These are phyloP conservation scores for Zygoascus meyerae DNA, from an alignment of 1,139 yeast genomes.

Conservation along the genomic window DNA sequence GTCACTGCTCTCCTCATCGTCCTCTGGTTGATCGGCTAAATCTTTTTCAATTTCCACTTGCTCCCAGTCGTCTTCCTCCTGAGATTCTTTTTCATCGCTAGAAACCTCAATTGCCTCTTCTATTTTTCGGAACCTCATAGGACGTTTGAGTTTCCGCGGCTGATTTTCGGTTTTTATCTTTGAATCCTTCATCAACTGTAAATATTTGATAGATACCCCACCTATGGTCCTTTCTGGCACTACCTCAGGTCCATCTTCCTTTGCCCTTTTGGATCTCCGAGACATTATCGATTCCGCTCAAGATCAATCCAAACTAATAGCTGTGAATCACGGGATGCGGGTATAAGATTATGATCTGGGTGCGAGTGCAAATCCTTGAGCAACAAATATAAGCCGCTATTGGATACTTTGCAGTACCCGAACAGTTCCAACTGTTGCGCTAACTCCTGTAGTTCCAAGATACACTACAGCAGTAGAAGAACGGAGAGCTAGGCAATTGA, in stretches of 20 bases:
- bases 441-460: too few relatives aligned
- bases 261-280: neutral
- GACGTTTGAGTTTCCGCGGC: conserved; percentile 16
- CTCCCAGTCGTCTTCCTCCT: conserved; percentile 38
- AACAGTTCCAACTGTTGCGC: too few relatives aligned
- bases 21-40: conserved; percentile 34
- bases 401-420: too few relatives aligned
- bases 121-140: neutral
- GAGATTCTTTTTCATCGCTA: conserved; percentile 13
- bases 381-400: too few relatives aligned
- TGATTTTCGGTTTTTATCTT: conserved; percentile 13
- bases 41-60: conserved; percentile 31
- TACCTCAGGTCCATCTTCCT: neutral
- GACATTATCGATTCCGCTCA: neutral
- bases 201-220: conserved; percentile 35
- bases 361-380: too few relatives aligned
- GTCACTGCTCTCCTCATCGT: conserved; percentile 25
- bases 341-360: too few relatives aligned
- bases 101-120: neutral
- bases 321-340: too few relatives aligned
- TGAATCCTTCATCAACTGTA: conserved; percentile 36
- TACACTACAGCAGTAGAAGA: too few relatives aligned
- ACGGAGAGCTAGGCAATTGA: too few relatives aligned
- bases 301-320: too few relatives aligned
- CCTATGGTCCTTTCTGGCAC: conserved; percentile 12